Percentiles rank a stretch among this genome's conserved stretches.
These are phyloP conservation scores for Petunia axillaris DNA, from an alignment of 257 asterid genomes.

Conservation along the genomic window DNA sequence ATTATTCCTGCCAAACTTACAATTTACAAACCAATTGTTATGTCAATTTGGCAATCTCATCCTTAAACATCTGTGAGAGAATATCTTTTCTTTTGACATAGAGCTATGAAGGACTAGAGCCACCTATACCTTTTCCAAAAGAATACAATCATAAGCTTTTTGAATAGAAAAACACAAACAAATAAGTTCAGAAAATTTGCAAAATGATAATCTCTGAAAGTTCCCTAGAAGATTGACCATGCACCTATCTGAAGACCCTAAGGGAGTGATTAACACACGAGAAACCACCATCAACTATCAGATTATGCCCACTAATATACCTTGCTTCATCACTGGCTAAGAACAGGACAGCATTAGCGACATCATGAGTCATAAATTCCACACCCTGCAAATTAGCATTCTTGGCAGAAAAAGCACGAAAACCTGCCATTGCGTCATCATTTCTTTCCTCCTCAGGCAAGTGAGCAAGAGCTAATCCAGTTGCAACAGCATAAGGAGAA, in stretches of 20 bases:
- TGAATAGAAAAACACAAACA: constrained; percentile 7
- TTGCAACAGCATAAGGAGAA: constrained; percentile 83
- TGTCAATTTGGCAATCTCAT: neutral
- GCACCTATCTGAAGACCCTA: constrained; percentile 59
- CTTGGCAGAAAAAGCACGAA: constrained; percentile 52
- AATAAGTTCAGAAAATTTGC: too few relatives aligned
- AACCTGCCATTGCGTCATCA: constrained; percentile 62
- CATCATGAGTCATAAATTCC: constrained; percentile 66
- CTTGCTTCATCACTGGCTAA: constrained; percentile 87
- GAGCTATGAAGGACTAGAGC: neutral
- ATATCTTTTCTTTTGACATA: neutral
- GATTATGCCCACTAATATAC: constrained; percentile 81
- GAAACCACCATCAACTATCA: constrained; percentile 93
- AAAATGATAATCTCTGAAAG: constrained; percentile 15
- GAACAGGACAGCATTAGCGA: constrained; percentile 80
- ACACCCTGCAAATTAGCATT: constrained; percentile 84
- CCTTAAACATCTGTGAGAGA: neutral
- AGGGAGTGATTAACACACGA: constrained; percentile 63
- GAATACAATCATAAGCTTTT: neutral
- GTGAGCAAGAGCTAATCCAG: constrained; percentile 65
- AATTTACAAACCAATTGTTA: neutral
- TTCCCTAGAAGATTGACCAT: neutral
- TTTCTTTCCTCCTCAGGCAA: constrained; percentile 82
- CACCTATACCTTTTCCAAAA: neutral
- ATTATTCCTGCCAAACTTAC: neutral